Evolutionary conservation across 2,329 filamentous ascomycete species (phyloP).

Genomic region (Colletotrichum cuscutae): DNA sequence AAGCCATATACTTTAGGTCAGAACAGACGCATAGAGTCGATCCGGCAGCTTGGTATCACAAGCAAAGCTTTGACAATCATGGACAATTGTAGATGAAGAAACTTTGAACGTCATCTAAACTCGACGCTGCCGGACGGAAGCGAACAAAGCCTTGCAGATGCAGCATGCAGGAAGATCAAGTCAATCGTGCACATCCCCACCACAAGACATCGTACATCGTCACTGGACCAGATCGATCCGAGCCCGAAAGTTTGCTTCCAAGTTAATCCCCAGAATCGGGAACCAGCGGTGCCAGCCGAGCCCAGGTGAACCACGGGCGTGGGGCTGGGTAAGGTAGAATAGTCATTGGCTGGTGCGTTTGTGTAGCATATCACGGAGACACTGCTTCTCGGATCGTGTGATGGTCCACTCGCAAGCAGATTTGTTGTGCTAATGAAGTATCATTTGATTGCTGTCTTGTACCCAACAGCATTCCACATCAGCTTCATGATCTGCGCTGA

Average conservation of each 20-base stretch:
- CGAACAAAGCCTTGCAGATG: slow-evolving; percentile 7
- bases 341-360: background rate
- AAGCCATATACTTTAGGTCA: slow-evolving; percentile 9
- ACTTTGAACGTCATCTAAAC: background rate
- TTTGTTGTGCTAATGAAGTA: background rate
- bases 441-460: background rate
- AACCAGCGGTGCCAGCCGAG: background rate
- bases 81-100: background rate
- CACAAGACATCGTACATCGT: background rate
- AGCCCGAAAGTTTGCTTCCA: background rate
- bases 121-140: background rate
- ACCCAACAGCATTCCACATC: background rate
- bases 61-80: slow-evolving; percentile 7
- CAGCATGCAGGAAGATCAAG: background rate
- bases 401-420: background rate
- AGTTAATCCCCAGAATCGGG: background rate
- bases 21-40: slow-evolving; percentile 3
- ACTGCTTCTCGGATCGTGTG: background rate
- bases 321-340: background rate
- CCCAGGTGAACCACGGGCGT: background rate
- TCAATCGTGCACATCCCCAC: background rate
- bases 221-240: background rate
- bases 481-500: slow-evolving; percentile 1
- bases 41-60: slow-evolving; percentile 17
- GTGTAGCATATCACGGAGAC: background rate